Conservation (phyloP, 2,329 filamentous ascomycete species). For the Dichotomopilus funicola region DNA sequence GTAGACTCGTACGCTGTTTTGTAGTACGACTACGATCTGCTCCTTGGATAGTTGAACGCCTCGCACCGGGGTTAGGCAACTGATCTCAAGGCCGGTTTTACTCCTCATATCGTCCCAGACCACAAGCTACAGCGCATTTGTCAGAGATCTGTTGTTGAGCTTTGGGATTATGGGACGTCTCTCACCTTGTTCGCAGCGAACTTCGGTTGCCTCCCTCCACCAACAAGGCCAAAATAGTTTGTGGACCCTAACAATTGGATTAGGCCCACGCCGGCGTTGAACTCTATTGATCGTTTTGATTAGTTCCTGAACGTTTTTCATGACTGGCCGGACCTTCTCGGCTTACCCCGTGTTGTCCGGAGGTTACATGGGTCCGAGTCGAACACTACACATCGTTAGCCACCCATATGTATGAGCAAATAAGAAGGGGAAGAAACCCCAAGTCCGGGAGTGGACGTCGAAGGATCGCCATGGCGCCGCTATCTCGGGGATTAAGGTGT, state of each 20-base stretch:
- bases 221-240: slow-evolving; percentile 83
- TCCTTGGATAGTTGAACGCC: slow-evolving; percentile 71
- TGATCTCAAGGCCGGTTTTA: slow-evolving; percentile 66
- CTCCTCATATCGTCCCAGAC: slow-evolving; percentile 88
- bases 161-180: neutral
- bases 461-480: too few relatives aligned
- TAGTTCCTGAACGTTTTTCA: too few relatives aligned
- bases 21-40: slow-evolving; percentile 71
- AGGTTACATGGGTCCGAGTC: slow-evolving; percentile 65
- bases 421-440: neutral
- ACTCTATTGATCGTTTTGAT: slow-evolving; percentile 43
- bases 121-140: slow-evolving; percentile 49
- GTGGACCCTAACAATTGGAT: slow-evolving; percentile 82
- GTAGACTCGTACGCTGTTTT: slow-evolving; percentile 77
- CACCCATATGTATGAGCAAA: neutral
- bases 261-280: slow-evolving; percentile 74
- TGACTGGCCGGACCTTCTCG: neutral
- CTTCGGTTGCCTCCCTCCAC: slow-evolving; percentile 78
- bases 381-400: slow-evolving; percentile 51
- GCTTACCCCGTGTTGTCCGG: slow-evolving; percentile 43
- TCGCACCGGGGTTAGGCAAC: slow-evolving; percentile 72
- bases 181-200: slow-evolving; percentile 77
- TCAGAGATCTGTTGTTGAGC: neutral
- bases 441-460: too few relatives aligned
- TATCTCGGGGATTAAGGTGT: neutral